Percentiles rank a stretch among this genome's conserved stretches.
These are phyloP conservation scores for Cinnamomum micranthum DNA, from an alignment of 164 flowering plant species.

Conservation along the genomic window DNA sequence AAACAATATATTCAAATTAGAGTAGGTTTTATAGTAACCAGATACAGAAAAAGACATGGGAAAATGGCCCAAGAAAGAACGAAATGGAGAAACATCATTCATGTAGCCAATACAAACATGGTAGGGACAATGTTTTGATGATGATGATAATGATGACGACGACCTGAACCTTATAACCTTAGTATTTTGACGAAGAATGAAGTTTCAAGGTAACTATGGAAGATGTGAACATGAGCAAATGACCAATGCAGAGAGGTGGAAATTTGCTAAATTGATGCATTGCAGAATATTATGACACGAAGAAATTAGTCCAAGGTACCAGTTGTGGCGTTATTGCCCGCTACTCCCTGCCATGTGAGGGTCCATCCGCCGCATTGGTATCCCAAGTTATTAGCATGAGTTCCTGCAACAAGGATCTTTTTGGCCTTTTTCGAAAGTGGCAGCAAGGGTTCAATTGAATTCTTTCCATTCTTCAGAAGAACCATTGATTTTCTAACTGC, in stretches of 20 bases:
- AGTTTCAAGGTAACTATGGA: too few species aligned
- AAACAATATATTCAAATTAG: too few species aligned
- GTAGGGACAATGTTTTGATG: too few species aligned
- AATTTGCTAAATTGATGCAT: not conserved
- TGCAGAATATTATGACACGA: too few species aligned
- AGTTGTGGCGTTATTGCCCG: slow-evolving; percentile 23
- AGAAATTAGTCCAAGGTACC: slow-evolving; percentile 11
- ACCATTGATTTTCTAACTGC: slow-evolving; percentile 37
- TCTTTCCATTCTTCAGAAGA: slow-evolving; percentile 31
- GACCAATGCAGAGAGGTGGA: not conserved
- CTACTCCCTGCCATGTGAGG: slow-evolving; percentile 27
- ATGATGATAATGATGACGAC: too few species aligned
- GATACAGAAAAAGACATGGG: too few species aligned
- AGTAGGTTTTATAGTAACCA: too few species aligned
- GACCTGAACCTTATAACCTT: not conserved
- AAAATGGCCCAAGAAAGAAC: too few species aligned
- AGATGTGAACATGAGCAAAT: not conserved
- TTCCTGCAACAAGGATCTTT: slow-evolving; percentile 35
- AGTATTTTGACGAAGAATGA: not conserved
- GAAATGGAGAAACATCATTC: too few species aligned
- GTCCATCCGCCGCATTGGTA: slow-evolving; percentile 43
- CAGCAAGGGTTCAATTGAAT: slow-evolving; percentile 18
- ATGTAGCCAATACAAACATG: too few species aligned
- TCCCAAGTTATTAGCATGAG: slow-evolving; percentile 34
- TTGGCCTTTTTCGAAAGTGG: slow-evolving; percentile 33